These are phyloP conservation scores for Gomphus sp. DNA, from an alignment of 1,284 basidiomycete species.

Conservation along the genomic window DNA sequence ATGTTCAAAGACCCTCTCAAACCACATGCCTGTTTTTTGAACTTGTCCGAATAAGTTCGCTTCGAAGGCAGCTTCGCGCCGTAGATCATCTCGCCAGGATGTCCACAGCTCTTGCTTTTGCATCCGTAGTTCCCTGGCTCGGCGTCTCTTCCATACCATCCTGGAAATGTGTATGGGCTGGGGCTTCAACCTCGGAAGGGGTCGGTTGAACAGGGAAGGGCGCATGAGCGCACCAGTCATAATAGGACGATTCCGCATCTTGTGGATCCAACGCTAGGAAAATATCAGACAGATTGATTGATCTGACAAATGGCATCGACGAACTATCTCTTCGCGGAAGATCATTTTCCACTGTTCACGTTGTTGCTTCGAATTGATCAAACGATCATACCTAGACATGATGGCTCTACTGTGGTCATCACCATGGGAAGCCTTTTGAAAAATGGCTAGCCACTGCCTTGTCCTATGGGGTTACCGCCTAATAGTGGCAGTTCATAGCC, in stretches of 20 bases:
- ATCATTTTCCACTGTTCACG: slow-evolving; percentile 39
- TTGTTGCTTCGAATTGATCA: slow-evolving; percentile 41
- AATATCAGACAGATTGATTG: not conserved
- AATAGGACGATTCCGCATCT: slow-evolving; percentile 45
- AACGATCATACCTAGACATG: slow-evolving; percentile 43
- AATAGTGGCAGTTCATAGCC: not conserved
- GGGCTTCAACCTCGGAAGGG: slow-evolving; percentile 68
- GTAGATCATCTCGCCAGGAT: slow-evolving; percentile 32
- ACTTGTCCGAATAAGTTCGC: slow-evolving; percentile 20
- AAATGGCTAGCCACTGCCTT: slow-evolving; percentile 52
- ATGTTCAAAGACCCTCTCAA: slow-evolving; percentile 20
- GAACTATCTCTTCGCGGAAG: slow-evolving; percentile 41
- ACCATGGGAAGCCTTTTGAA: slow-evolving; percentile 42
- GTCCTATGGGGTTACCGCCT: not conserved
- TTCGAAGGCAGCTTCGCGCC: slow-evolving; percentile 50
- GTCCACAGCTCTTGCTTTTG: slow-evolving; percentile 24
- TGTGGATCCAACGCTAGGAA: slow-evolving; percentile 39
- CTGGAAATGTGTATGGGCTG: slow-evolving; percentile 60
- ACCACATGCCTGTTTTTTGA: slow-evolving; percentile 12
- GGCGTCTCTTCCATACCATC: slow-evolving; percentile 57
- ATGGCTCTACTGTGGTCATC: slow-evolving; percentile 36
- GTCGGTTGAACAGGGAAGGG: slow-evolving; percentile 50
- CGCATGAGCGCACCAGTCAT: slow-evolving; percentile 61
- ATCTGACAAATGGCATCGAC: slow-evolving; percentile 15
- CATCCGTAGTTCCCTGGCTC: slow-evolving; percentile 38